A percentile compares a stretch with the other conserved stretches of the same genome.
Conservation (phyloP, 106 monocot species). For the Acanthochlamys bracteata region DNA sequence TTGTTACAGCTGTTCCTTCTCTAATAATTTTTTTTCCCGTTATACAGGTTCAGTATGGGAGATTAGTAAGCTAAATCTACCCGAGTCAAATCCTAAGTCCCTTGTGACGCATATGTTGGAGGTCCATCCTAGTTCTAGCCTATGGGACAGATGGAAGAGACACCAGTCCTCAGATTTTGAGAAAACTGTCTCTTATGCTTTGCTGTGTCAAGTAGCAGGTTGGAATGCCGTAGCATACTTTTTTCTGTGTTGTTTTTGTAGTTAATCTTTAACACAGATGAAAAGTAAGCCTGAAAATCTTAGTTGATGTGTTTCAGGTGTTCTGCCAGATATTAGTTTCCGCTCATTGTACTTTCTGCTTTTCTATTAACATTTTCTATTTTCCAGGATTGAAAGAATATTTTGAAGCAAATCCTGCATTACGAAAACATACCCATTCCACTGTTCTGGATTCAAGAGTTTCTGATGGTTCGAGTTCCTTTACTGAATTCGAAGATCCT, state of each 20-base stretch:
- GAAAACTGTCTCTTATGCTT: constrained; percentile 58
- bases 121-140: constrained; percentile 33
- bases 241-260: too few relatives aligned
- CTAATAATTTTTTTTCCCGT: background rate
- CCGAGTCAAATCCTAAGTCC: constrained; percentile 45
- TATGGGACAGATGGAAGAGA: constrained; percentile 75
- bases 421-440: constrained; percentile 38
- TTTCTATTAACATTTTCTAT: background rate
- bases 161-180: constrained; percentile 42
- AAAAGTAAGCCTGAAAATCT: too few relatives aligned
- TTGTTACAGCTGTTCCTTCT: too few relatives aligned
- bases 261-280: too few relatives aligned
- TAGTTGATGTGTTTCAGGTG: too few relatives aligned
- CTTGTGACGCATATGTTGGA: constrained; percentile 81
- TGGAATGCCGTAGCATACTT: too few relatives aligned
- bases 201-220: constrained; percentile 94
- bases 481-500: constrained; percentile 45
- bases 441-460: constrained; percentile 26
- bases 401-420: constrained; percentile 66
- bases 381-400: constrained; percentile 77
- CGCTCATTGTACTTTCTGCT: background rate
- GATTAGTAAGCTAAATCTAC: constrained; percentile 48
- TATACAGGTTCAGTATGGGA: constrained; percentile 92
- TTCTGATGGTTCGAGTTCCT: constrained; percentile 19
- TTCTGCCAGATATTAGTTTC: too few relatives aligned